Base-by-base conservation (phyloP, 192 early-diverging fungal genomes). In the Coemansia interrupta region DNA sequence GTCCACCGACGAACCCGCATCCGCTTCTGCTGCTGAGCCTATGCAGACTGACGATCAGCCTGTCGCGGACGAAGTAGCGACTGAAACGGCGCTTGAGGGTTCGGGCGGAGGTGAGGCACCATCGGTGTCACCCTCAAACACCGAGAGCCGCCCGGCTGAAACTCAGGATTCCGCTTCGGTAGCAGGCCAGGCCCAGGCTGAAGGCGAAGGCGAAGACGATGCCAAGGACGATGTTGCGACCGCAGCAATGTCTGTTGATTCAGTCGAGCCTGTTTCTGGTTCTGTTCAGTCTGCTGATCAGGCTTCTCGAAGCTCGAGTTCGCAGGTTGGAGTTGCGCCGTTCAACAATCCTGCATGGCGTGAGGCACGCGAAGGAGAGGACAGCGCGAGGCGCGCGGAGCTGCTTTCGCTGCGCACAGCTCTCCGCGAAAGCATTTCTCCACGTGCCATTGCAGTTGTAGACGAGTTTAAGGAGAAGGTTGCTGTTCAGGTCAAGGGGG, bases 371-470 rank as follows among this genome's bases (percentile, higher is more conserved):
- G 81, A 69, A 24, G 73, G 67, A 1, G 63, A 50, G 22, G 58
- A 60, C 17, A 71, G 44, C 7, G 72, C 49, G 20, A 47, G 54
- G 5, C 70, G 67, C 54, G 45, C 40, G 41, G 57, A 54, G 58
- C 50, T 70, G 50, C 63, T 51, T 29, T 47, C 64, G 42, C 51
- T 60, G 63, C 85, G 60, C 63, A 87, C 73, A 50, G 72, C 53
- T 72, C 83, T 80, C 63, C 77, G 70, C 39, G 71, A 70, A 53
- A 85, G 82, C 58, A 77, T 61, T 56, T 58, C 66, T 8, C 73
- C 68, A n/a, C 70, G 70, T n/a, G 54, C 53, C 4, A 64, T 78
- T 42, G 68, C 58, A 12, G 23, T 81, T 3, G 29, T 78, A 0
- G 66, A 76, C 56, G 63, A 68, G 56, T 55, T 66, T 45, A 71